Percentiles rank a stretch among this genome's conserved stretches.
Evolutionary conservation across 345 rosid species (phyloP).

Genomic region (Citrus inodora): DNA sequence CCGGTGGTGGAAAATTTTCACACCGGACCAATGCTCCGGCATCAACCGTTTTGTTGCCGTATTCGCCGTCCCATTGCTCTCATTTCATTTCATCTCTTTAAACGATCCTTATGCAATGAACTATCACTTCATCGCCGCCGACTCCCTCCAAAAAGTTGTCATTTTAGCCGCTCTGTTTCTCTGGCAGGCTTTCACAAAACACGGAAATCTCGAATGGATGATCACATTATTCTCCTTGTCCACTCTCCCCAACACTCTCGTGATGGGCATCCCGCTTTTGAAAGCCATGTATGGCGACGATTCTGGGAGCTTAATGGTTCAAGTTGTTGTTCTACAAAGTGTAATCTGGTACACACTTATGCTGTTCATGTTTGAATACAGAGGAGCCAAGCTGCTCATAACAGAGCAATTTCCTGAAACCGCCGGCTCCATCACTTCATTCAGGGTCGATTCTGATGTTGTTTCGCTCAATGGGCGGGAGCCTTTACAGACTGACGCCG

Average conservation of each 20-base stretch:
- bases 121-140: conserved; percentile 52
- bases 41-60: conserved; percentile 37
- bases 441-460: conserved; percentile 53
- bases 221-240: conserved; percentile 48
- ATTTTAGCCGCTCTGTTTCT: conserved; percentile 40
- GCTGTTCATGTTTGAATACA: conserved; percentile 51
- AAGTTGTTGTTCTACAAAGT: conserved; percentile 47
- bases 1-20: conserved; percentile 36
- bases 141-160: conserved; percentile 46
- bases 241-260: conserved; percentile 51
- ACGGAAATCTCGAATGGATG: conserved; percentile 45
- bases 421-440: conserved; percentile 43
- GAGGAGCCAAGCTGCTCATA: conserved; percentile 44
- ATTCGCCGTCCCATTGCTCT: conserved; percentile 27
- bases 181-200: conserved; percentile 37
- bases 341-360: conserved; percentile 53
- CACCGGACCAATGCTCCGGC: conserved; percentile 35
- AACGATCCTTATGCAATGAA: conserved; percentile 50
- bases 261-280: conserved; percentile 54
- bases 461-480: conserved; percentile 45
- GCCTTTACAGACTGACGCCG: conserved; percentile 44
- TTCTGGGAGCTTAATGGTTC: conserved; percentile 45
- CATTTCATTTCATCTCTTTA: conserved; percentile 36
- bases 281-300: conserved; percentile 57
- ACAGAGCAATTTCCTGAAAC: conserved; percentile 56